Evolutionary conservation across 306 rosid species (phyloP).

Genomic region (Sesbania bispinosa): DNA sequence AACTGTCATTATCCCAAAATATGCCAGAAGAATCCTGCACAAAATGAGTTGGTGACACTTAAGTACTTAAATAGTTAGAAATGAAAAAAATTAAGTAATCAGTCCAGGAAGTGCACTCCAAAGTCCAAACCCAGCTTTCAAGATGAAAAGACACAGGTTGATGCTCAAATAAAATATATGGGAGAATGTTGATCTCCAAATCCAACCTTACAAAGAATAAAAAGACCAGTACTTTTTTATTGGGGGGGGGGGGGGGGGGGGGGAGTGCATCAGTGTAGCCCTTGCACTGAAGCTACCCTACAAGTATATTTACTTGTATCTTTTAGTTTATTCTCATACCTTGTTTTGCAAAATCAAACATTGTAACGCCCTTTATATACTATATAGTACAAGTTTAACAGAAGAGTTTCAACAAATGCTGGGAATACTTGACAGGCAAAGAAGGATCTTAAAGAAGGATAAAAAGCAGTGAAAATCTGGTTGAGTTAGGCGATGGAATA

Average conservation of each 20-base stretch:
- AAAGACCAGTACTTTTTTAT: neutral
- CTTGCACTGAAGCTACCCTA: neutral
- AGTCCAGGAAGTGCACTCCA: neutral
- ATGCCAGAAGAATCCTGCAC: conserved; percentile 96
- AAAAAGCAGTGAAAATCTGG: neutral
- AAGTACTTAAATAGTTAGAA: neutral
- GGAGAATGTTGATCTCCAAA: neutral
- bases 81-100: neutral
- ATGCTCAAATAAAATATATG: neutral
- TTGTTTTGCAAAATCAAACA: neutral
- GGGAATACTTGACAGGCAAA: neutral
- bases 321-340: neutral
- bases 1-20: conserved; percentile 99
- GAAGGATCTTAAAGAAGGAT: neutral
- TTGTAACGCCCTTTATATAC: neutral
- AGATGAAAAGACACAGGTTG: neutral
- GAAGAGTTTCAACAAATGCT: conserved; percentile 2
- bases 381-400: neutral
- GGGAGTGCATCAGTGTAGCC: too few relatives aligned
- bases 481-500: neutral
- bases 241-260: too few relatives aligned
- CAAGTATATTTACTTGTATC: neutral
- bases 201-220: neutral
- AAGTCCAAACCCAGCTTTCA: neutral
- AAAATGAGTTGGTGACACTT: conserved; percentile 4